Conservation (phyloP, 331 rosid species). For the Dryas integrifolia region DNA sequence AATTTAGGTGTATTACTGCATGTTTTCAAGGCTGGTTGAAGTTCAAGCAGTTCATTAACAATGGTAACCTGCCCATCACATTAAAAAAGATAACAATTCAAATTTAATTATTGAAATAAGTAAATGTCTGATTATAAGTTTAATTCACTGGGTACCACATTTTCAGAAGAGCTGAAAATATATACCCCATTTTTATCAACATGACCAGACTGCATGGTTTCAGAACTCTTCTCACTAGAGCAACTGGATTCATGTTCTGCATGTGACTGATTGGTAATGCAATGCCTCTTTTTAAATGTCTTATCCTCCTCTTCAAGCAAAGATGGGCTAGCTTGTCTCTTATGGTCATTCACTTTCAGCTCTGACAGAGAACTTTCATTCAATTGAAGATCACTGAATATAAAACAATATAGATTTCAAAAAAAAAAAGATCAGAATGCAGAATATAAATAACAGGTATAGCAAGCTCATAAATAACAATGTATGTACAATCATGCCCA, state of each 20-base stretch:
- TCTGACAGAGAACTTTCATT: conserved; percentile 35
- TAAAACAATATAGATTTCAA: not conserved
- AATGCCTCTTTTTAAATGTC: conserved; percentile 39
- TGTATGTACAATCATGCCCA: not conserved
- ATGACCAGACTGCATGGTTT: conserved; percentile 35
- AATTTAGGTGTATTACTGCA: conserved; percentile 56
- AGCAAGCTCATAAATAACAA: not conserved
- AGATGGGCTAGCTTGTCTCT: conserved; percentile 37
- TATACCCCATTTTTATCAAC: conserved; percentile 34
- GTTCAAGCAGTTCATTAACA: conserved; percentile 29
- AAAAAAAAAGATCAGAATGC: not conserved
- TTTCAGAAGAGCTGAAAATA: conserved; percentile 27
- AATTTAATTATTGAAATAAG: not conserved
- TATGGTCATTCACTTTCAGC: conserved; percentile 45
- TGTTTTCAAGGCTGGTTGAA: conserved; percentile 51
- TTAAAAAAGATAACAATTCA: conserved; percentile 22
- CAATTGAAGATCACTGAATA: conserved; percentile 42
- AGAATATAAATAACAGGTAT: not conserved
- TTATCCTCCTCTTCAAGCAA: conserved; percentile 35
- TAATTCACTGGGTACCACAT: conserved; percentile 26
- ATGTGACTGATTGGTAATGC: conserved; percentile 25
- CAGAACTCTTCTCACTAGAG: conserved; percentile 28
- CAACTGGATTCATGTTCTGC: conserved; percentile 33
- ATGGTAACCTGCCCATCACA: conserved; percentile 38
- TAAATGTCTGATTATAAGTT: not conserved